Evolutionary conservation across 495 filamentous ascomycete species (phyloP), one percentile per base, ranked within the genome.

Genomic region (Penicillium antarcticum): DNA sequence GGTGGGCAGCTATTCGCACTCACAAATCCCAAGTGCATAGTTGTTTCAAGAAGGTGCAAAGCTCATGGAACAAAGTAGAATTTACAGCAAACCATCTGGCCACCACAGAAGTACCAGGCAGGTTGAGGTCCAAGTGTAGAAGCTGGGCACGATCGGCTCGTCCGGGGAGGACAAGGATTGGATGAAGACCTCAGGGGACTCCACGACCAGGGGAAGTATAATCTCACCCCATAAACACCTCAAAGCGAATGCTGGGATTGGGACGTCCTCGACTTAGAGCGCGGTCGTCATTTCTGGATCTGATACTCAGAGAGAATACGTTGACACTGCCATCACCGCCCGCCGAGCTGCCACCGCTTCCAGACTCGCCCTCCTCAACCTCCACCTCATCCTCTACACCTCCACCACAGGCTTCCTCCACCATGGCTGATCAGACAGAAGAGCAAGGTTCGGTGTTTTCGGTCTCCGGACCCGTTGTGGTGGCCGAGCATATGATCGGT

Each of bases 401-500:
- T 64, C 68, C 69, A 62, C 60, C 64, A 23, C 57, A 66, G 50
- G 55, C 55, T 31, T 45, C 48, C 66, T 70, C 80, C 71, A 84
- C 66, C 51, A 87, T 87, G 85, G 79, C 82, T 61, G 71, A 70
- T 61, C 70, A 74, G 51, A 67, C 59, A 52, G 76, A 73, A 39
- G 79, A 83, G 52, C 71, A 83, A 77, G 86, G 84, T 61, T 56
- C 69, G 48, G 71, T 80, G 67, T 77, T 76, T 58, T 79, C 68
- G 48, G 63, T 71, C 51, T 65, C 62, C 64, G 94, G 91, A 45
- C 95, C 94, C 60, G 94, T 99, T 75, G 86, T 97, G 57, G 84
- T 97, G 59, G 94, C 95, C 66, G 92, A 97, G 78, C 84, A 97
- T 70, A 96, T 97, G 92, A 88, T 91, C 65, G 94, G 94, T 66